Evolutionary conservation across 2,329 filamentous ascomycete genomes (phyloP).

Genomic region (Nigrograna mackinnonii): DNA sequence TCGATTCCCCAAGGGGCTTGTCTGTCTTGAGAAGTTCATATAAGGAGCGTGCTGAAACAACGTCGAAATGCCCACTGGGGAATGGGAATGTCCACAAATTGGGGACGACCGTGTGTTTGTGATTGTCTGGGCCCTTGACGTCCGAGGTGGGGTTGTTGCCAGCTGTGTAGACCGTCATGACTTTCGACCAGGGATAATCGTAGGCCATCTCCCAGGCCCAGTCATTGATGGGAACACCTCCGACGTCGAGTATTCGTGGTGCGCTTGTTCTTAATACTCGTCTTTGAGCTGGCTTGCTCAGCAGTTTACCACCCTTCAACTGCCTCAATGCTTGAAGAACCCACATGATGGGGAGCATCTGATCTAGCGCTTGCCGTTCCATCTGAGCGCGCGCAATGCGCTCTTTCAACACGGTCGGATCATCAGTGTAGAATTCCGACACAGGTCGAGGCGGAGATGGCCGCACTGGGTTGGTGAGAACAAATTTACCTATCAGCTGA

Average conservation of each 20-base stretch:
- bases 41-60: conserved; percentile 86
- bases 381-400: conserved; percentile 62
- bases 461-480: conserved; percentile 61
- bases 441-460: conserved; percentile 48
- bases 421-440: conserved; percentile 49
- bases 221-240: conserved; percentile 81
- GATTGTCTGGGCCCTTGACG: conserved; percentile 79
- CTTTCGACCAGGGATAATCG: conserved; percentile 80
- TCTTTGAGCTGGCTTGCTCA: conserved; percentile 53
- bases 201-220: conserved; percentile 95
- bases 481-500: conserved; percentile 83
- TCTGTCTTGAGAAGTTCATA: conserved; percentile 77
- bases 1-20: conserved; percentile 51
- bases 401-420: conserved; percentile 67
- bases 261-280: conserved; percentile 61
- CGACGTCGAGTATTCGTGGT: conserved; percentile 80
- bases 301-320: conserved; percentile 63
- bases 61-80: conserved; percentile 81
- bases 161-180: conserved; percentile 80
- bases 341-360: conserved; percentile 66
- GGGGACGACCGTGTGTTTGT: conserved; percentile 78
- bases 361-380: conserved; percentile 77
- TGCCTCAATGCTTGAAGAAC: conserved; percentile 64
- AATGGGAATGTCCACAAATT: conserved; percentile 84
- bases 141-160: conserved; percentile 46